Evolutionary conservation across 2,329 filamentous ascomycete genomes (phyloP), one percentile per base, ranked within the genome.

Genomic region (Thermomyces lanuginosus): DNA sequence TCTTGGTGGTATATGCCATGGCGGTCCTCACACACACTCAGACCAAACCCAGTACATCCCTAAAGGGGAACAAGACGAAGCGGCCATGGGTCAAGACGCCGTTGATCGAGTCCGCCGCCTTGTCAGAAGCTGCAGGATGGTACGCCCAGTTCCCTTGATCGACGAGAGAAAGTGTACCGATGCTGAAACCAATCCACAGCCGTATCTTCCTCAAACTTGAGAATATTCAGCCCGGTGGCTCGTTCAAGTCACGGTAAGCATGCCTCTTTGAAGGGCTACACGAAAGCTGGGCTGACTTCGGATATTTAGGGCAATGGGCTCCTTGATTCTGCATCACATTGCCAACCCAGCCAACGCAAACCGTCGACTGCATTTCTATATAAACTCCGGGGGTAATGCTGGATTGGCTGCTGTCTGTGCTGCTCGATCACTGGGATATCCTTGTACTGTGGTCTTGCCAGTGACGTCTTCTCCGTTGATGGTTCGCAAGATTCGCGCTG

Each of bases 121-220:
- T 84, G 19, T 82, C 76, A 22, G 64, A 69, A 36, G 63, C 64
- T 36, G 75, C 76, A 38, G 78, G 77, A 51, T 84, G 77, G 75
- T 79, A 55, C 45, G 64, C 49, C 11, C 8, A n/a, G 6, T 10
- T 8, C 16, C 8, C 20, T 22, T 20, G 7, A 14, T 13, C 21
- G 14, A 4, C 11, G 11, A 8, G 3, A 5, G 8, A 6, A 25
- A 9, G 7, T 8, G 13, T 4, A 13, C 8, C 21, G 15, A 21
- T 25, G 6, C 8, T 17, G 9, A 15, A 4, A 21, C 24, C n/a
- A 15, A 17, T 13, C 17, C 13, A 12, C 35, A 49, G 77, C 59
- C 74, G 77, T 56, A 70, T 91, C 50, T 80, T 78, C 51, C 71
- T 91, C 43, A 91, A 91, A 52, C 69, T 89, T 35, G 81, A 91